A percentile compares a stretch with the other conserved stretches of the same genome.
These are phyloP conservation scores for Torrubiella hemipterigena DNA, from an alignment of 2,329 filamentous ascomycete species.

Conservation along the genomic window DNA sequence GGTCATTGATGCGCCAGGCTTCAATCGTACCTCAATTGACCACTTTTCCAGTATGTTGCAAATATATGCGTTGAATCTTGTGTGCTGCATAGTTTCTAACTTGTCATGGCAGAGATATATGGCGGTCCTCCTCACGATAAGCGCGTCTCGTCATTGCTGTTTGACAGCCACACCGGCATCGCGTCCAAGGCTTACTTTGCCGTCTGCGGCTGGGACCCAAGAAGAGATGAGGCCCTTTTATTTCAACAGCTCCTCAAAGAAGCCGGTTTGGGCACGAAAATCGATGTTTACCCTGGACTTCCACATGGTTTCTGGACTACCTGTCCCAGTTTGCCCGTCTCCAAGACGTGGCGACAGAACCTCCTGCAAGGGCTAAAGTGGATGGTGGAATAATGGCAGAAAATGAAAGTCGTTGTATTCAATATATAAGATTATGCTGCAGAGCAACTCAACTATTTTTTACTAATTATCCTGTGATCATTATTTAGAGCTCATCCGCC, in stretches of 20 bases:
- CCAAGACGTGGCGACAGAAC: constrained; percentile 16
- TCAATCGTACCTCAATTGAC: constrained; percentile 23
- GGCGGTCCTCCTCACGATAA: constrained; percentile 20
- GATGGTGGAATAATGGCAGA: constrained; percentile 9
- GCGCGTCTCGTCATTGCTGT: constrained; percentile 23
- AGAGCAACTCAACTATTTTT: too few species aligned
- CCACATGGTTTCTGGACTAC: constrained; percentile 28
- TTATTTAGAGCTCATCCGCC: background rate
- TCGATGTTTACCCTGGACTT: constrained; percentile 26
- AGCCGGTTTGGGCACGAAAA: constrained; percentile 21
- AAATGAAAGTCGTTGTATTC: too few species aligned
- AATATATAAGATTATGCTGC: too few species aligned
- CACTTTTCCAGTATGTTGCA: constrained; percentile 16
- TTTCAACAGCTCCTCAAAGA: constrained; percentile 25
- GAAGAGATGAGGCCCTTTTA: constrained; percentile 35
- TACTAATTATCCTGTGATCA: too few species aligned
- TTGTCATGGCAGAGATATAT: constrained; percentile 9
- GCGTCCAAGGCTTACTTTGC: constrained; percentile 28
- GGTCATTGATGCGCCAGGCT: constrained; percentile 18
- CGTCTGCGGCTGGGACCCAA: constrained; percentile 33
- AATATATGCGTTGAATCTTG: background rate
- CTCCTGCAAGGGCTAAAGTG: constrained; percentile 13
- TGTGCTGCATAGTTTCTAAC: background rate
- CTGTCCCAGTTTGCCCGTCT: constrained; percentile 20
- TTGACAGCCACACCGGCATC: constrained; percentile 18